Evolutionary conservation across 2,329 filamentous ascomycete species (phyloP).

Genomic region (Phyllosticta paracitricarpa): DNA sequence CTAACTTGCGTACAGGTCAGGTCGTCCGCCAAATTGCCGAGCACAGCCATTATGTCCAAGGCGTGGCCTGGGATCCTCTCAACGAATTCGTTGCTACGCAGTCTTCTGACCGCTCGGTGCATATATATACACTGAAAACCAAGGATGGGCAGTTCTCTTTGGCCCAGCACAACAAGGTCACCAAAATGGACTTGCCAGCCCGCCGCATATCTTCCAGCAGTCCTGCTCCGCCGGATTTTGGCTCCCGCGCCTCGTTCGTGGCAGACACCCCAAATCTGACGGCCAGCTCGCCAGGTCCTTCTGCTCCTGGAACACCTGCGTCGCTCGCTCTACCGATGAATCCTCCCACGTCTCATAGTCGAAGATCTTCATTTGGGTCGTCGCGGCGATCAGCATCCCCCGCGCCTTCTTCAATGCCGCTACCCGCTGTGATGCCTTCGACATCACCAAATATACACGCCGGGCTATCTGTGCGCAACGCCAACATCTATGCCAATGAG

Average conservation of each 20-base stretch:
- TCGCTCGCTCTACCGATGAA: slow-evolving; percentile 91
- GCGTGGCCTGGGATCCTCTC: slow-evolving; percentile 93
- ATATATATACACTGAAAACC: slow-evolving; percentile 91
- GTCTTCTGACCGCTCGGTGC: slow-evolving; percentile 93
- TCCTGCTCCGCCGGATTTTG: slow-evolving; percentile 79
- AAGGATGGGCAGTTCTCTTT: slow-evolving; percentile 94
- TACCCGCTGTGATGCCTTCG: slow-evolving; percentile 91
- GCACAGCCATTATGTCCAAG: slow-evolving; percentile 96
- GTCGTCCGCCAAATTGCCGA: slow-evolving; percentile 90
- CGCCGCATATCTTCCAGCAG: slow-evolving; percentile 85
- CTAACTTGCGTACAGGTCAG: slow-evolving; percentile 56
- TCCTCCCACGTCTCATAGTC: slow-evolving; percentile 83
- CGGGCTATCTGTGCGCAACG: slow-evolving; percentile 59
- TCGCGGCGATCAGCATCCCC: slow-evolving; percentile 82
- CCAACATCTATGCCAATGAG: slow-evolving; percentile 90
- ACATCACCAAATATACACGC: slow-evolving; percentile 74
- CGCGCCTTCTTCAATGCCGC: slow-evolving; percentile 72
- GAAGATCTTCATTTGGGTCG: slow-evolving; percentile 84
- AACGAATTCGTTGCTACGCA: slow-evolving; percentile 98
- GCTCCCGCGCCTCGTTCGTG: slow-evolving; percentile 53
- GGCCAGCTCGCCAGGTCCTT: slow-evolving; percentile 75
- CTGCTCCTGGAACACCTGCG: slow-evolving; percentile 86
- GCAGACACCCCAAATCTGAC: slow-evolving; percentile 45
- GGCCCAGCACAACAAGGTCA: slow-evolving; percentile 66
- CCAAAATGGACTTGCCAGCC: slow-evolving; percentile 87